These are phyloP conservation scores for Phaffomyces antillensis DNA, from an alignment of 805 yeast genomes.

Conservation along the genomic window DNA sequence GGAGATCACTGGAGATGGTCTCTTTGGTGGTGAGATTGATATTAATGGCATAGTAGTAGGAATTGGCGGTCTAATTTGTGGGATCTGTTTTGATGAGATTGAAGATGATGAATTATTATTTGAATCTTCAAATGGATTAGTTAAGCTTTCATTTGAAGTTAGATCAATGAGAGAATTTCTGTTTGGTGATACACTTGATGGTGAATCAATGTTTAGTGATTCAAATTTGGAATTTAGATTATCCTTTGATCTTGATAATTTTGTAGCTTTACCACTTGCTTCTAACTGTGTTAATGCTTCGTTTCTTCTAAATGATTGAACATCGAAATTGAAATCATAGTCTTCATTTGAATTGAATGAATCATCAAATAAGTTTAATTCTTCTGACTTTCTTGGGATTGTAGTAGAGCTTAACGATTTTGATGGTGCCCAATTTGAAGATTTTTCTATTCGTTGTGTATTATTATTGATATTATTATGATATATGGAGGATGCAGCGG, in stretches of 20 bases:
- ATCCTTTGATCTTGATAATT: conserved; percentile 9
- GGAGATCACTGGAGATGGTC: background rate
- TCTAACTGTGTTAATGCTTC: conserved; percentile 22
- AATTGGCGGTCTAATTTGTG: conserved; percentile 5
- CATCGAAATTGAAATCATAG: conserved; percentile 15
- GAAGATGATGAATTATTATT: too few species aligned
- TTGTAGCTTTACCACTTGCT: conserved; percentile 18
- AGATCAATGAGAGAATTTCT: background rate
- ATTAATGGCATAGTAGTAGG: conserved; percentile 5
- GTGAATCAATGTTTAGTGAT: background rate
- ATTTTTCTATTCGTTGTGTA: background rate
- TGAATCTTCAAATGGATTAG: too few species aligned
- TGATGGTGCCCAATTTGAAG: conserved; percentile 19
- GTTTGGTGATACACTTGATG: background rate
- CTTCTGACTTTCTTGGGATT: conserved; percentile 8
- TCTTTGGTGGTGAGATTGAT: conserved; percentile 5
- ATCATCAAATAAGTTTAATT: conserved; percentile 18
- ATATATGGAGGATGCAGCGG: background rate
- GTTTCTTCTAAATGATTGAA: conserved; percentile 14
- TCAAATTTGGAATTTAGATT: conserved; percentile 4
- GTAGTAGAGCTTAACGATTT: conserved; percentile 4
- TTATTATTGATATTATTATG: background rate
- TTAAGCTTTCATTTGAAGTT: background rate
- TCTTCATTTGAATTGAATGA: conserved; percentile 20
- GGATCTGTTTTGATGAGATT: background rate